Base-by-base conservation (phyloP, 1,284 basidiomycete genomes). In the Heterobasidion parviporum region DNA sequence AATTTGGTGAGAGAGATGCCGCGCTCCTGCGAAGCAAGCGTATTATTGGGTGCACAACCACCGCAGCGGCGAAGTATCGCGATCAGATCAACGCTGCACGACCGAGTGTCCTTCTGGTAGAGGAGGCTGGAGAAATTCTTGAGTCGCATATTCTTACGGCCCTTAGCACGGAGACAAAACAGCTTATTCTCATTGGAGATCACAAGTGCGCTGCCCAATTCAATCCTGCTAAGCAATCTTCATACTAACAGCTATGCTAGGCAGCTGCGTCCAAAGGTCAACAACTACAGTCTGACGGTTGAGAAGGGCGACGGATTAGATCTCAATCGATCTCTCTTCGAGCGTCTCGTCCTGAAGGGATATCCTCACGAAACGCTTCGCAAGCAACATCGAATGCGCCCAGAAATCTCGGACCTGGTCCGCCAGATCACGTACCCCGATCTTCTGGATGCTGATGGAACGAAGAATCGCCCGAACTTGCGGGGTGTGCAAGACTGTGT, bases 71-170 rank as follows among this genome's bases (percentile, higher is more conserved):
- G 1, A 86, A 79, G 62, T 83, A 81, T 58, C 68, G 70, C 0
- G 68, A 72, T 6, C 69, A 70, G 38, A 74, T 86, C 32, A 72
- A 71, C 8, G 71, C 67, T 0, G 79, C 75, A 2, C 62, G 65
- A 3, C 79, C 81, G 0, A 71, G 74, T 12, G 73, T 86, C 0
- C 64, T 87, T 1, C 69, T 87, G 1, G 81, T 87, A 0, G 85
- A 87, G 64, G 85, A 87, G 65, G 84, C 84, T 0, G 85, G 85
- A 10, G 85, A 87, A 62, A 86, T 87, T 44, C 60, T 87, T 8
- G 83, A 87, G 64, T 82, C 79, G 57, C 85, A 86, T 61, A 69
- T 85, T 34, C 57, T 87, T 46, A 84, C 82, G 0, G 75, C 85
- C 0, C 63, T 86, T 16, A 72, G 76, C 0, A 57, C 60, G 6